Percentiles rank a stretch among this genome's conserved stretches.
These are phyloP conservation scores for Phytophthora boehmeriae DNA, from an alignment of 352 stramenopile genomes.

Conservation along the genomic window DNA sequence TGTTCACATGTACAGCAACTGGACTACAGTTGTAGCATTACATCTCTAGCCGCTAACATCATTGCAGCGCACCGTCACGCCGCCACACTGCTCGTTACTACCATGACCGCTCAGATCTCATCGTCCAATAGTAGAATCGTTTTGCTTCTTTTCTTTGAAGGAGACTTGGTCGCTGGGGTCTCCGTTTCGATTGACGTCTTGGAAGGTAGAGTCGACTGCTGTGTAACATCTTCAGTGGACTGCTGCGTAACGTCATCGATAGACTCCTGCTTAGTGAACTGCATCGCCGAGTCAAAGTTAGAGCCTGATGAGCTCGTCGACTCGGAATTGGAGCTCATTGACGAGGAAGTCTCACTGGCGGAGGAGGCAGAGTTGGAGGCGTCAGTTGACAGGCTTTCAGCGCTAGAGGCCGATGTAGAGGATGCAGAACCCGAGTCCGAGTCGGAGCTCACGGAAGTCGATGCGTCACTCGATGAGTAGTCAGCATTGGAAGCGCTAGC, in stretches of 20 bases:
- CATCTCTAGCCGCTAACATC: too few relatives aligned
- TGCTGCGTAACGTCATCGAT: not conserved
- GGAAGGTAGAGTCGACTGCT: not conserved
- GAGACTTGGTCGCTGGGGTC: not conserved
- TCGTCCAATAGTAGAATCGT: not conserved
- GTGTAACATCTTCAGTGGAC: not conserved
- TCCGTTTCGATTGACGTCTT: not conserved
- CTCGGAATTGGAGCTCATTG: not conserved
- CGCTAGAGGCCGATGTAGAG: too few relatives aligned
- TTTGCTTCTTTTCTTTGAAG: not conserved
- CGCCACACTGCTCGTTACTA: too few relatives aligned
- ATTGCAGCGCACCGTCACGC: too few relatives aligned
- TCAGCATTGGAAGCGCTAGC: not conserved
- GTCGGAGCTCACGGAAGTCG: not conserved
- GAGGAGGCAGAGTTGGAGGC: not conserved
- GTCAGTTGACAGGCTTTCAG: too few relatives aligned
- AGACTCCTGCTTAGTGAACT: constrained; percentile 1
- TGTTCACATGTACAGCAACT: not conserved
- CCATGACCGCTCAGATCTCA: too few relatives aligned
- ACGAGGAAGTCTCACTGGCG: not conserved
- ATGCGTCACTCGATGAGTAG: not conserved
- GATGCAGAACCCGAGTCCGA: not conserved
- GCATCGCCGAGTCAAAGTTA: not conserved
- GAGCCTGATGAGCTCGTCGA: not conserved
- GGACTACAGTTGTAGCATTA: too few relatives aligned